Conservation (phyloP, 2,329 filamentous ascomycete genomes). For the Fusarium acutatum region DNA sequence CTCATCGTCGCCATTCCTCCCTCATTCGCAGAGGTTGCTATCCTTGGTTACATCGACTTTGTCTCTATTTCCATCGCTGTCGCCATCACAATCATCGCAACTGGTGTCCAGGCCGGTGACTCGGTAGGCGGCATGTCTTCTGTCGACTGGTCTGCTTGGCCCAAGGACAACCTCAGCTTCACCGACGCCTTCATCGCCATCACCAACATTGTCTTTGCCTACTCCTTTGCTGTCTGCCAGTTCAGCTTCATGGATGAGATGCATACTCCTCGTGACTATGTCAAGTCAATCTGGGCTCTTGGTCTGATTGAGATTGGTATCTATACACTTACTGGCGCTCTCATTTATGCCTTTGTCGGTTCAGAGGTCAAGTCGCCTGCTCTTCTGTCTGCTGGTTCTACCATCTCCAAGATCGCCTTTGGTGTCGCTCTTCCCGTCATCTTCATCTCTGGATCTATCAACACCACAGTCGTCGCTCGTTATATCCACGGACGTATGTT, state of each 20-base stretch:
- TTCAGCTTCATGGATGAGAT: conserved; percentile 64
- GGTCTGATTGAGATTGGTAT: conserved; percentile 69
- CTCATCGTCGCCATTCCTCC: conserved; percentile 57
- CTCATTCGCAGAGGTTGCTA: conserved; percentile 58
- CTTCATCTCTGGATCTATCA: conserved; percentile 77
- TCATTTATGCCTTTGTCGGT: conserved; percentile 77
- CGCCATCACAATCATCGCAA: conserved; percentile 71
- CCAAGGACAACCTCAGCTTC: conserved; percentile 56
- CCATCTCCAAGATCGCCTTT: conserved; percentile 73
- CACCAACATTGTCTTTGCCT: conserved; percentile 77
- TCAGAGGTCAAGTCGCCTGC: conserved; percentile 71
- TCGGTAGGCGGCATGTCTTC: conserved; percentile 44
- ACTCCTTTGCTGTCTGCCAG: conserved; percentile 63
- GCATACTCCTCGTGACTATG: conserved; percentile 57
- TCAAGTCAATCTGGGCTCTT: conserved; percentile 67
- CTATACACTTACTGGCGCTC: conserved; percentile 71
- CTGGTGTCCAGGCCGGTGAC: conserved; percentile 57
- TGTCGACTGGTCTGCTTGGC: conserved; percentile 56
- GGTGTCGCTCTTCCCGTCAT: conserved; percentile 77
- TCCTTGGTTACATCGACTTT: conserved; percentile 65
- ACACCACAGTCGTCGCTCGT: conserved; percentile 59
- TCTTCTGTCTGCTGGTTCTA: conserved; percentile 68
- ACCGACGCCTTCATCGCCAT: conserved; percentile 67
- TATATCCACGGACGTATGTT: conserved; percentile 58
- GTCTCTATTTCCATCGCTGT: conserved; percentile 71